Conservation (phyloP, 441 rosid genomes). For the Syzygium malaccense region DNA sequence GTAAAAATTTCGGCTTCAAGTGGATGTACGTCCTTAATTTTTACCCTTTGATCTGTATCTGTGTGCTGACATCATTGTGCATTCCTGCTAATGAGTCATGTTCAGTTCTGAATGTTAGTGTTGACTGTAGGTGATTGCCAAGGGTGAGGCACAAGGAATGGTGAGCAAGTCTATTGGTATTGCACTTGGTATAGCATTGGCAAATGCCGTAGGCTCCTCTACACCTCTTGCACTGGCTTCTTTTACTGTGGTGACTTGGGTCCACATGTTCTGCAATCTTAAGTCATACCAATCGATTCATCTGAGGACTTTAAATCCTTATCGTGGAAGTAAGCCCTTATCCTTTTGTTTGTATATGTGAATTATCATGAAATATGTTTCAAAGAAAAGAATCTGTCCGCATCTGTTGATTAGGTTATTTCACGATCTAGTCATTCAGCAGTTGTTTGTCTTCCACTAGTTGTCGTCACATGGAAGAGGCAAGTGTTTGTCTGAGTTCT, state of each 20-base stretch:
- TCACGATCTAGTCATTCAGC: not conserved
- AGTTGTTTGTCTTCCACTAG: not conserved
- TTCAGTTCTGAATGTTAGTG: conserved; percentile 10
- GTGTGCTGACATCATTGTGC: not conserved
- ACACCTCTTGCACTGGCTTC: conserved; percentile 71
- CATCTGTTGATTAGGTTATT: not conserved
- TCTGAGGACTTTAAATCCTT: conserved; percentile 86
- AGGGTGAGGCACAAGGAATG: conserved; percentile 99
- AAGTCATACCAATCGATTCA: conserved; percentile 91
- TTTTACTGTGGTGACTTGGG: conserved; percentile 66
- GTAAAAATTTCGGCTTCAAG: not conserved
- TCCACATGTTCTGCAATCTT: conserved; percentile 95
- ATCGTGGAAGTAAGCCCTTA: conserved; percentile 74
- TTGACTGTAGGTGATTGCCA: conserved; percentile 72
- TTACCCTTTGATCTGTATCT: not conserved
- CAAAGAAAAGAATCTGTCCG: not conserved
- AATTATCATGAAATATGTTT: not conserved
- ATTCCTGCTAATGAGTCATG: not conserved
- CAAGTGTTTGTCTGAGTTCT: not conserved
- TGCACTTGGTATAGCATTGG: conserved; percentile 74
- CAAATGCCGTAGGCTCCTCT: conserved; percentile 65
- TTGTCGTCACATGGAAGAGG: not conserved
- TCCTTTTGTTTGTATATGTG: not conserved
- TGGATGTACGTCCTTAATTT: not conserved
- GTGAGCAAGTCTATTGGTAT: conserved; percentile 89